These are phyloP conservation scores for Naegleria gruberi DNA, from an alignment of 208 protist species.

Conservation along the genomic window DNA sequence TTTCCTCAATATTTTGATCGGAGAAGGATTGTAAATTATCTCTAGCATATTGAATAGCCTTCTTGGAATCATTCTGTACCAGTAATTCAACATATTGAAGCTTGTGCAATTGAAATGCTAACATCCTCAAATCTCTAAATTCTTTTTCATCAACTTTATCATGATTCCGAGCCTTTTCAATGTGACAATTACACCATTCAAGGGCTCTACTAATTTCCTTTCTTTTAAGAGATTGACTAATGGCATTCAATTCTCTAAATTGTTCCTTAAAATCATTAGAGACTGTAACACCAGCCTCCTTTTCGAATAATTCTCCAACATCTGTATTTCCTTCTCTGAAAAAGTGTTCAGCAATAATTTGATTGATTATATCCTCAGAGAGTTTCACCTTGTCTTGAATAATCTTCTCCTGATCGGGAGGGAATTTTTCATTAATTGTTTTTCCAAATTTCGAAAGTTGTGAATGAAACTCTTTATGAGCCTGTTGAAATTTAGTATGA, in stretches of 20 bases:
- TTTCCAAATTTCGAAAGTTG: constrained; percentile 37
- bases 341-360: constrained; percentile 34
- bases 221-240: background rate
- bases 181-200: background rate
- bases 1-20: constrained; percentile 19
- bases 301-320: constrained; percentile 28
- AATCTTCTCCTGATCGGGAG: background rate
- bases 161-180: background rate
- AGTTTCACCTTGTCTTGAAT: background rate
- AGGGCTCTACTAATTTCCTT: background rate
- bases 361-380: constrained; percentile 9
- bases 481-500: constrained; percentile 7
- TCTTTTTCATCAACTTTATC: background rate
- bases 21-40: constrained; percentile 16
- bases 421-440: constrained; percentile 20
- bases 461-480: constrained; percentile 36
- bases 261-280: background rate
- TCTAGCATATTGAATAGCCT: constrained; percentile 31
- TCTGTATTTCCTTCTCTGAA: constrained; percentile 35
- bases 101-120: constrained; percentile 11
- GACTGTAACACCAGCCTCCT: background rate
- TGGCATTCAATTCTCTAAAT: background rate
- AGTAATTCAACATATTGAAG: constrained; percentile 24
- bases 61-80: background rate
- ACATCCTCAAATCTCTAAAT: background rate